These are phyloP conservation scores for Hypoxylon lienhwacheense DNA, from an alignment of 495 filamentous ascomycete species.

Conservation along the genomic window DNA sequence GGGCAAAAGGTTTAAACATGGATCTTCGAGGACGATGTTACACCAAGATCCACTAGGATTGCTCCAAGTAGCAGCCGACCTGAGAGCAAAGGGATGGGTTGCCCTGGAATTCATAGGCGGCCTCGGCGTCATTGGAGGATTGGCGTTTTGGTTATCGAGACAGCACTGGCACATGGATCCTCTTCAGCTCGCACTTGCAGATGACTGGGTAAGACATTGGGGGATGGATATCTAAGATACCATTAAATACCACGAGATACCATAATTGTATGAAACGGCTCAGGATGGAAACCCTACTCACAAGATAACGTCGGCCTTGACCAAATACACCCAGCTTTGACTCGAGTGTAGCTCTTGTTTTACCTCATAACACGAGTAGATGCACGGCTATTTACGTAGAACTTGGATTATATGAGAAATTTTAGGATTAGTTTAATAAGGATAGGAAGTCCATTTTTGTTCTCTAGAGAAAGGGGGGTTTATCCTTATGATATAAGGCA, in stretches of 20 bases:
- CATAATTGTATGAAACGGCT: constrained; percentile 14
- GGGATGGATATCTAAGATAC: constrained; percentile 29
- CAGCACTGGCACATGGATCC: constrained; percentile 36
- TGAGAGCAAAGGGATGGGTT: constrained; percentile 66
- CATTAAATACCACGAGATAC: constrained; percentile 1
- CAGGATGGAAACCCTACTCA: constrained; percentile 21
- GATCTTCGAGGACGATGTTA: constrained; percentile 39
- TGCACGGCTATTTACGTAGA: too few species aligned
- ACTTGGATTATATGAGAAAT: too few species aligned
- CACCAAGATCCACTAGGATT: constrained; percentile 76
- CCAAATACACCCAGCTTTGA: constrained; percentile 29
- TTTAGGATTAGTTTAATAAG: too few species aligned
- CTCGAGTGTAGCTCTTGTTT: not conserved
- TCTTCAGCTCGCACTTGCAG: constrained; percentile 24
- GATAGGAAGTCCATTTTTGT: too few species aligned
- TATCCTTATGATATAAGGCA: too few species aligned
- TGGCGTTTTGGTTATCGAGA: constrained; percentile 64
- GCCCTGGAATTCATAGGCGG: constrained; percentile 79
- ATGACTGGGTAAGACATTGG: constrained; percentile 34
- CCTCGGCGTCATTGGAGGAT: constrained; percentile 71
- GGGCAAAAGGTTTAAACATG: constrained; percentile 23
- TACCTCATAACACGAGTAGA: too few species aligned
- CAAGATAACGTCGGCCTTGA: constrained; percentile 1
- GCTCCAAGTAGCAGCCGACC: constrained; percentile 67
- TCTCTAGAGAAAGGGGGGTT: too few species aligned